phyloP scores from a whole-genome alignment of 129 eudicot genomes.

The Daucus carota region DH1_v3.0 NC_030385.2:38177501-38178000 shows the following conservation, averaged over 20 bases:
- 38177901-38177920: background rate
- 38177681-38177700: slow-evolving; percentile 80
- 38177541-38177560: background rate
- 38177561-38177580: background rate
- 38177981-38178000: background rate
- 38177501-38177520: background rate
- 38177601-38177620: too few species aligned
- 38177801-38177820: slow-evolving; percentile 59
- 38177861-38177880: slow-evolving; percentile 20
- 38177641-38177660: slow-evolving; percentile 13
- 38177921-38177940: background rate
- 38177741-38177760: slow-evolving; percentile 61
- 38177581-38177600: background rate
- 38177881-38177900: slow-evolving; percentile 33
- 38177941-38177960: background rate
- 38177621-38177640: too few species aligned
- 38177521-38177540: background rate
- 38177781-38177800: slow-evolving; percentile 43
- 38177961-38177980: background rate
- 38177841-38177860: slow-evolving; percentile 23
- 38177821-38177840: slow-evolving; percentile 32
- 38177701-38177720: slow-evolving; percentile 53
- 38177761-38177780: slow-evolving; percentile 60
- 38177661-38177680: slow-evolving; percentile 86
- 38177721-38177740: slow-evolving; percentile 57